A percentile compares a stretch with the other conserved stretches of the same genome.
phyloP scores from a whole-genome alignment of 2,329 filamentous ascomycete genomes.

The Neoscytalidium dimidiatum region DNA sequence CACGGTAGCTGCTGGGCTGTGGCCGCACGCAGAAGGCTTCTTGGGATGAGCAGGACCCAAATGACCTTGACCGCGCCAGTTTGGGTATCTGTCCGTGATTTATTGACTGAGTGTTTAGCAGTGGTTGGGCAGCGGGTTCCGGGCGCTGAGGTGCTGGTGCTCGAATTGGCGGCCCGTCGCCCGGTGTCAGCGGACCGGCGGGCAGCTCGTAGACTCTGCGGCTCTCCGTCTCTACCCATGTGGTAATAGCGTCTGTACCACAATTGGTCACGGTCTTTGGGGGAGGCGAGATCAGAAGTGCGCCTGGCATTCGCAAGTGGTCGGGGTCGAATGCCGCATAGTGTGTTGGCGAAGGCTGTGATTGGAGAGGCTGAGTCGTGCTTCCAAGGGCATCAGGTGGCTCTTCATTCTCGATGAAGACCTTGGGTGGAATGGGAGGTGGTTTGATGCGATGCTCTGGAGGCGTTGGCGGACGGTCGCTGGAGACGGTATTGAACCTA shows the following conservation, averaged over 20 bases:
- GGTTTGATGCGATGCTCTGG: background rate
- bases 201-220: slow-evolving; percentile 12
- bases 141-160: background rate
- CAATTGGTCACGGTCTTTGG: slow-evolving; percentile 1
- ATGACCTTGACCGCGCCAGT: background rate
- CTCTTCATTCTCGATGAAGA: slow-evolving; percentile 1
- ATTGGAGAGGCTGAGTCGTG: background rate
- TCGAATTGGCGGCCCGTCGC: background rate
- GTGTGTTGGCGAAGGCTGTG: background rate
- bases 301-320: slow-evolving; percentile 10
- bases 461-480: background rate
- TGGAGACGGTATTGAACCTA: background rate
- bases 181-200: background rate
- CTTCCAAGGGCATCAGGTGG: slow-evolving; percentile 6
- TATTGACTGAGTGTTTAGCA: background rate
- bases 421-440: background rate
- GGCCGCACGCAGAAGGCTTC: background rate
- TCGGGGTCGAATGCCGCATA: slow-evolving; percentile 17
- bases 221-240: background rate
- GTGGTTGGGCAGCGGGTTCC: background rate
- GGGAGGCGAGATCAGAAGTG: background rate
- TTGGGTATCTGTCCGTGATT: background rate
- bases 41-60: background rate
- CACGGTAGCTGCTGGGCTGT: background rate
- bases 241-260: slow-evolving; percentile 4